Percentiles rank a stretch among this genome's conserved stretches.
phyloP scores from a whole-genome alignment of 1,284 basidiomycete genomes.

The Apiotrichum domesticum region DNA sequence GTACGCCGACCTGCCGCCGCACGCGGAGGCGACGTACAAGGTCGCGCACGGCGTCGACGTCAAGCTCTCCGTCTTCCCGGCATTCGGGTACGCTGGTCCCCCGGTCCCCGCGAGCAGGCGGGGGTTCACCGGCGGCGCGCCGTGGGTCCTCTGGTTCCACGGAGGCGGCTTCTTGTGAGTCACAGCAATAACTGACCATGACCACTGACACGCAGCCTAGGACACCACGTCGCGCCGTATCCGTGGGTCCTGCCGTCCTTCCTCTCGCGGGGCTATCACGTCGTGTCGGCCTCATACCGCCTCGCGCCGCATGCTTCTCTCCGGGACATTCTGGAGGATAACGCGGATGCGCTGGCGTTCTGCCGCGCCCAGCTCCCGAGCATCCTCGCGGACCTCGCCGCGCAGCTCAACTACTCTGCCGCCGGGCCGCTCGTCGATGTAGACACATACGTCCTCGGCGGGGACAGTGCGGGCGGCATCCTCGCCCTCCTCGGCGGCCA shows the following conservation, averaged over 20 bases:
- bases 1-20: neutral
- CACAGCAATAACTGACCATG: too few relatives aligned
- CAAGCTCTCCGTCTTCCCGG: slow-evolving; percentile 23
- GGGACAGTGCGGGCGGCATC: slow-evolving; percentile 30
- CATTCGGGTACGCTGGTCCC: slow-evolving; percentile 1
- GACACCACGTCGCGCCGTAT: slow-evolving; percentile 18
- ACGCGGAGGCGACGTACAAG: slow-evolving; percentile 21
- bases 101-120: neutral
- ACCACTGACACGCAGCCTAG: slow-evolving; percentile 5
- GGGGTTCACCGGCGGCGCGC: neutral
- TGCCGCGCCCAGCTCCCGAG: slow-evolving; percentile 8
- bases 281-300: slow-evolving; percentile 26
- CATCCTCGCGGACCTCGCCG: slow-evolving; percentile 10
- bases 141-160: slow-evolving; percentile 32
- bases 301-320: slow-evolving; percentile 21
- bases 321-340: slow-evolving; percentile 20
- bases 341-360: slow-evolving; percentile 15
- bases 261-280: slow-evolving; percentile 16
- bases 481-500: slow-evolving; percentile 5
- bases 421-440: slow-evolving; percentile 10
- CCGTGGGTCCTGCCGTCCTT: slow-evolving; percentile 25
- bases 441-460: slow-evolving; percentile 21
- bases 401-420: neutral
- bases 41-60: slow-evolving; percentile 20
- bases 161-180: slow-evolving; percentile 18